These are phyloP conservation scores for Kurtzmaniella quercitrusa DNA, from an alignment of 1,139 yeast genomes.

Conservation along the genomic window DNA sequence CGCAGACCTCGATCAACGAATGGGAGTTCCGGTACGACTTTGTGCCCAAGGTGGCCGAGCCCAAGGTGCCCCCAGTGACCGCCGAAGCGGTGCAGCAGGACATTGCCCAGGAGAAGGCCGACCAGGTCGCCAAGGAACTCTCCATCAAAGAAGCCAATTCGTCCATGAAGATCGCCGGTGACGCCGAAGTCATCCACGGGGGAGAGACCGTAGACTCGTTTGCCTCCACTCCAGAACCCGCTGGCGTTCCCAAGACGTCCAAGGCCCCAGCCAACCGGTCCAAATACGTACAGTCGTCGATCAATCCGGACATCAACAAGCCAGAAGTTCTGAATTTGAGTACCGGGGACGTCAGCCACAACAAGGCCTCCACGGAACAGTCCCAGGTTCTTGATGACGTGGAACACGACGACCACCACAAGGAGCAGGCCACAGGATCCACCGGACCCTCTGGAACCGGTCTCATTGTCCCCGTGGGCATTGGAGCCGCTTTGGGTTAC, in stretches of 20 bases:
- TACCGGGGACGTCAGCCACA: constrained; percentile 35
- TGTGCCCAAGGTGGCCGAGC: constrained; percentile 39
- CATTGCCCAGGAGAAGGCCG: constrained; percentile 39
- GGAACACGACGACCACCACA: constrained; percentile 27
- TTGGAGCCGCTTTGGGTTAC: constrained; percentile 5
- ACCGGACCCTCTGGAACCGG: constrained; percentile 2
- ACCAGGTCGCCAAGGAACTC: constrained; percentile 40
- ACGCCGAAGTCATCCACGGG: constrained; percentile 40
- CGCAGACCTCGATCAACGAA: constrained; percentile 46
- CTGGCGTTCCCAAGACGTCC: constrained; percentile 10
- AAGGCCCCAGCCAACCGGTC: constrained; percentile 35
- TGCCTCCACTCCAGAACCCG: constrained; percentile 24
- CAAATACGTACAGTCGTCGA: constrained; percentile 38
- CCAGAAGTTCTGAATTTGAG: constrained; percentile 37
- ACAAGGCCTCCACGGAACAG: constrained; percentile 25
- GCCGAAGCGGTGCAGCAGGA: constrained; percentile 49
- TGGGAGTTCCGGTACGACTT: constrained; percentile 52
- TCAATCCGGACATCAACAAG: constrained; percentile 40
- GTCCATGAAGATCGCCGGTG: constrained; percentile 42
- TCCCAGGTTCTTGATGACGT: constrained; percentile 35
- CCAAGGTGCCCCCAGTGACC: constrained; percentile 51
- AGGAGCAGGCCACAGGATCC: constrained; percentile 4
- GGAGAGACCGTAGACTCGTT: constrained; percentile 31
- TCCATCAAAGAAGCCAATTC: constrained; percentile 31
- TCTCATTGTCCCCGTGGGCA: constrained; percentile 2